A percentile compares a stretch with the other conserved stretches of the same genome.
Evolutionary conservation across 2,329 filamentous ascomycete species (phyloP).

Genomic region (Trichoderma sp.): DNA sequence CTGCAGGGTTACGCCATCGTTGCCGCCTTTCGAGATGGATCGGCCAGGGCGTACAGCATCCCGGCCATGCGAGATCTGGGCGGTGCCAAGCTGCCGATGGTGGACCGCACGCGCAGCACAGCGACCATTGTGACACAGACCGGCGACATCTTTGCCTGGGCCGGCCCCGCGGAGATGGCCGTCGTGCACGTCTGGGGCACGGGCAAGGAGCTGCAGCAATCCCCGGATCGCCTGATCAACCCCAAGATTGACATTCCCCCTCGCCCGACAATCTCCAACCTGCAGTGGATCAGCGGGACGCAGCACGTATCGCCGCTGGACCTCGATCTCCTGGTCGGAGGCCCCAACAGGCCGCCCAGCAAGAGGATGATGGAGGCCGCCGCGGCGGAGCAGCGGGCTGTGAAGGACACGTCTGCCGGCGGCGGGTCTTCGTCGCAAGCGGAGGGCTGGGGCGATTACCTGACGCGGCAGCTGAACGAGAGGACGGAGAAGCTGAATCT

Average conservation of each 20-base stretch:
- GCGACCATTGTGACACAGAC: slow-evolving; percentile 72
- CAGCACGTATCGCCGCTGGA: slow-evolving; percentile 86
- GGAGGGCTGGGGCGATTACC: slow-evolving; percentile 76
- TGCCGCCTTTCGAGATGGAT: slow-evolving; percentile 81
- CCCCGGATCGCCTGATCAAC: slow-evolving; percentile 77
- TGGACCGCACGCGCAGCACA: slow-evolving; percentile 73
- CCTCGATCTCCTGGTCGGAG: slow-evolving; percentile 87
- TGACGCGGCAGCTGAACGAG: slow-evolving; percentile 85
- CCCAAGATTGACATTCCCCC: slow-evolving; percentile 71
- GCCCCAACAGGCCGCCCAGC: slow-evolving; percentile 81
- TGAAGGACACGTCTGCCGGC: slow-evolving; percentile 38
- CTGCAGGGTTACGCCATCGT: slow-evolving; percentile 77
- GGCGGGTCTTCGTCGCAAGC: slow-evolving; percentile 40
- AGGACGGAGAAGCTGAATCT: slow-evolving; percentile 83
- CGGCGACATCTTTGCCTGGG: slow-evolving; percentile 86
- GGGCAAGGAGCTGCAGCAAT: slow-evolving; percentile 63
- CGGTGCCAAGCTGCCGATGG: slow-evolving; percentile 63
- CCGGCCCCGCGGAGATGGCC: slow-evolving; percentile 81
- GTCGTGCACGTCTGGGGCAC: slow-evolving; percentile 84
- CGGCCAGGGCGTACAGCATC: slow-evolving; percentile 79
- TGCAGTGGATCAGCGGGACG: slow-evolving; percentile 96
- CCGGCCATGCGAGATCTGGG: slow-evolving; percentile 85
- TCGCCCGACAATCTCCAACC: slow-evolving; percentile 88
- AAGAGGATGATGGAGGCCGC: slow-evolving; percentile 85
- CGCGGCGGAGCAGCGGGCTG: slow-evolving; percentile 70